A percentile compares a stretch with the other conserved stretches of the same genome.
phyloP scores from a whole-genome alignment of 495 filamentous ascomycete genomes.

The Coniosporium apollinis region DNA sequence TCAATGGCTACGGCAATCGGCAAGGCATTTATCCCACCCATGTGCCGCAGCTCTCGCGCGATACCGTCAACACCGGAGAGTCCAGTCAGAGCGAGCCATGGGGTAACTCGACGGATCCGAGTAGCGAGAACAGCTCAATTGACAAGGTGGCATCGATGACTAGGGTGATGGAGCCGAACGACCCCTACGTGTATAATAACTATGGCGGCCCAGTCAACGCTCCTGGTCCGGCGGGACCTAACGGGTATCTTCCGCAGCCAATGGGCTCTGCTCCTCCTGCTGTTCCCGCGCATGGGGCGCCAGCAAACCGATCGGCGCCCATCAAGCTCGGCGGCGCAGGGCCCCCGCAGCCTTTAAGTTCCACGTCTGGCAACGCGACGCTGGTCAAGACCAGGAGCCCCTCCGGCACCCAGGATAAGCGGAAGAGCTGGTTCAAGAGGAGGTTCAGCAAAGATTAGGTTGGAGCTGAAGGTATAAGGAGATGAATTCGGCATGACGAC shows the following conservation, averaged over 20 bases:
- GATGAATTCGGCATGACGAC: no score
- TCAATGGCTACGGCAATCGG: constrained; percentile 12
- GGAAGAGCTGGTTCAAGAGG: constrained; percentile 75
- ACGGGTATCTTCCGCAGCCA: no score
- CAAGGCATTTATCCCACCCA: constrained; percentile 43
- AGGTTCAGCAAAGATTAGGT: constrained; percentile 53
- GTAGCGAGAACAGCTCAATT: constrained; percentile 78
- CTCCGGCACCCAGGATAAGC: constrained; percentile 37
- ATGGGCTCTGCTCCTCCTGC: constrained; percentile 2
- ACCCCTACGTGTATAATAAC: constrained; percentile 1
- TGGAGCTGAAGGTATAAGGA: neutral
- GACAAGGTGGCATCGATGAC: constrained; percentile 33
- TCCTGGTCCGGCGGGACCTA: no score
- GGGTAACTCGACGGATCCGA: constrained; percentile 76
- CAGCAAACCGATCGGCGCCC: no score
- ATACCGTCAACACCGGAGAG: constrained; percentile 60
- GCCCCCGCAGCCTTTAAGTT: no score
- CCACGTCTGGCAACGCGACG: no score
- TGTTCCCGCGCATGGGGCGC: no score
- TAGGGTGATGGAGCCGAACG: neutral
- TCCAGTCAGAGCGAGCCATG: constrained; percentile 52
- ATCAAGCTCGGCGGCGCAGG: no score
- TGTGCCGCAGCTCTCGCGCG: constrained; percentile 60
- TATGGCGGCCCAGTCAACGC: constrained; percentile 2
- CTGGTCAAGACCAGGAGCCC: neutral